Base-by-base conservation (phyloP, 495 filamentous ascomycete genomes). In the Podospora australis region DNA sequence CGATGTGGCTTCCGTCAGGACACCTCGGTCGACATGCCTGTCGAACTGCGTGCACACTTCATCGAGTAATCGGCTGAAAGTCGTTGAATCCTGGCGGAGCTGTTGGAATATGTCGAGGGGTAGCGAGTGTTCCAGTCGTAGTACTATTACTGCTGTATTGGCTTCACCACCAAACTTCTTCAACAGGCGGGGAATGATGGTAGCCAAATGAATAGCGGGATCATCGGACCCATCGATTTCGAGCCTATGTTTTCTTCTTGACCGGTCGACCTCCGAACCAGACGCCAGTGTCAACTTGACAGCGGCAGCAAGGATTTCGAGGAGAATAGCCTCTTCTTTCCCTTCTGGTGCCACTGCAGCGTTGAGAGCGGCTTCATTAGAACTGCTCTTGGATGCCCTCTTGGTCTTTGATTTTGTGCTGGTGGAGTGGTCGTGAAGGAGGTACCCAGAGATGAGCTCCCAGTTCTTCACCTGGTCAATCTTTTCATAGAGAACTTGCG, bases 41-140 rank as follows among this genome's bases (percentile, higher is more conserved):
- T 90, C 78, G 66, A 97, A 97, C 59, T 97, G 92, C 49, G 84
- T 86, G 54, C 87, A 88, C 57, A 97, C 91, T 54, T 97, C 91
- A 52, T 95, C 92, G 1, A 98, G 72, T 17, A 97, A 68, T 11
- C 88, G 79, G 0, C 78, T 78, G 64, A 94, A 95, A 0, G 84
- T 84, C 0, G 86, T 82, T 1, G 86, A 81, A 56, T 90, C 86
- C 62, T 95, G 88, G 17, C 90, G 84, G 10, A 97, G 71, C 57
- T 95, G 87, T 59, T 92, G 83, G 62, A 96, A 92, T 19, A 92
- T 80, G 41, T 88, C 84, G 2, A 96, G 75, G 55, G 96, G 86
- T 14, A 98, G 79, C 17, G 84, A 78, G 60, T 89, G 87, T 57
- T 90, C 88, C n/a, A 98, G 71, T 6, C 88, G 81, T 14, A 98